Evolutionary conservation across 2,329 filamentous ascomycete species (phyloP), one percentile per base, ranked within the genome.

Genomic region (Colletotrichum destructivum): DNA sequence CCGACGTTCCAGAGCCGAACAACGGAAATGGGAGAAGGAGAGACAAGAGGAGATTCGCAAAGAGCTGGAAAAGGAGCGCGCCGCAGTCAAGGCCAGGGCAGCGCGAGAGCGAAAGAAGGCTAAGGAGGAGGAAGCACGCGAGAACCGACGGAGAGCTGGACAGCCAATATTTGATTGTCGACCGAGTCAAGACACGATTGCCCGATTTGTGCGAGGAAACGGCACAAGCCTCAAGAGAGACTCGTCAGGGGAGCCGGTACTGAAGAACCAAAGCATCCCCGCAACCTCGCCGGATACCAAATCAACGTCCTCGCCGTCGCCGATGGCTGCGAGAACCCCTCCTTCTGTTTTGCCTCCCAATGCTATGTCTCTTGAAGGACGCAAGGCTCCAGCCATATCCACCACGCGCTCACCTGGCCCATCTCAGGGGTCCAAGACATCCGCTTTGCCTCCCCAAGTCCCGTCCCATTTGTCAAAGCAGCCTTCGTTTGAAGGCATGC

Each of bases 101-200:
- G 83, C 84, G 2, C 80, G 88, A 31, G 89, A 91, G 49, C 88
- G 85, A 79, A 90, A 89, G 78, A 87, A 84, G 71, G 86, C 84
- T 18, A 89, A 87, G 75, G 88, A 88, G 60, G 78, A 83, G 35
- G 83, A 83, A 9, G 85, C 86, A 69, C 81, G 80, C 55, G 84
- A 87, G n/a, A 84, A 82, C 62, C 88, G 85, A 79, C 87, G 81
- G 75, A 86, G 82, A 73, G 85, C 82, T 65, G 87, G 89, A 0
- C 68, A 89, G 69, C 89, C 89, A 16, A 79, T 90, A 5, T 82
- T 88, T n/a, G 83, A 82, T 15, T 86, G 89, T 5, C 83, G 85
- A 46, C 86, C 89, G 0, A 90, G 89, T 44, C 89, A 91, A 77
- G 86, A 86, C 52, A 88, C 86, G 0, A 89, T 91, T 73, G 82